These are phyloP conservation scores for Linnemannia hyalina DNA, from an alignment of 192 early-diverging fungal species.

Conservation along the genomic window DNA sequence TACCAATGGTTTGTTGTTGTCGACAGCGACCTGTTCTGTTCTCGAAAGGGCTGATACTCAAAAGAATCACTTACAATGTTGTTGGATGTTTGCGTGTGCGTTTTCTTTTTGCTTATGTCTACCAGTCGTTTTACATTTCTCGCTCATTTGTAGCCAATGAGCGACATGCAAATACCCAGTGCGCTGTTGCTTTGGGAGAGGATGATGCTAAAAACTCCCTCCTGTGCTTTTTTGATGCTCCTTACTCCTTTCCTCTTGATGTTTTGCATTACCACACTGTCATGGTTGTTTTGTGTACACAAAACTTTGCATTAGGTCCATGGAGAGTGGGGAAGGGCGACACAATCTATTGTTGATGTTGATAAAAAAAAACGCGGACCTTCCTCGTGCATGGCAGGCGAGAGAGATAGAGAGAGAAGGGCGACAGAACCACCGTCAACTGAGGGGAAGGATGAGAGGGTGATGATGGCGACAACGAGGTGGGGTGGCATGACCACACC, in stretches of 20 bases:
- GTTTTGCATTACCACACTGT: slow-evolving; percentile 4
- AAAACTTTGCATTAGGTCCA: neutral
- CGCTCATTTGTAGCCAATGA: neutral
- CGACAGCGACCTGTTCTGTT: too few species aligned
- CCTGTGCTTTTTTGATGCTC: neutral
- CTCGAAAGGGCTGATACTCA: too few species aligned
- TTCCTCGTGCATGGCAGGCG: neutral
- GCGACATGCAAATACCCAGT: neutral
- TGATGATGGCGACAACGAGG: neutral
- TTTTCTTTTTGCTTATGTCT: neutral
- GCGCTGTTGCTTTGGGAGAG: slow-evolving; percentile 1
- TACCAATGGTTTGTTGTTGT: too few species aligned
- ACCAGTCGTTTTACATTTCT: neutral
- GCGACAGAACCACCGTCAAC: neutral
- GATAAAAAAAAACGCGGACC: neutral
- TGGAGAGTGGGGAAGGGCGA: neutral
- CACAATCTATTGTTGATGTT: neutral
- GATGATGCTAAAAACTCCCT: neutral
- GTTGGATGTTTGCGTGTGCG: neutral
- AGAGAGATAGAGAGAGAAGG: neutral
- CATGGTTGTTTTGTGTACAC: neutral
- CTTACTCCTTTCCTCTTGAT: too few species aligned
- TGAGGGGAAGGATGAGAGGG: too few species aligned
- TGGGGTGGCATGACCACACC: slow-evolving; percentile 1
- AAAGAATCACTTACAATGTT: too few species aligned